A percentile compares a stretch with the other conserved stretches of the same genome.
Evolutionary conservation across 495 filamentous ascomycete genomes (phyloP).

Genomic region (Saxophila tyrrhenica): DNA sequence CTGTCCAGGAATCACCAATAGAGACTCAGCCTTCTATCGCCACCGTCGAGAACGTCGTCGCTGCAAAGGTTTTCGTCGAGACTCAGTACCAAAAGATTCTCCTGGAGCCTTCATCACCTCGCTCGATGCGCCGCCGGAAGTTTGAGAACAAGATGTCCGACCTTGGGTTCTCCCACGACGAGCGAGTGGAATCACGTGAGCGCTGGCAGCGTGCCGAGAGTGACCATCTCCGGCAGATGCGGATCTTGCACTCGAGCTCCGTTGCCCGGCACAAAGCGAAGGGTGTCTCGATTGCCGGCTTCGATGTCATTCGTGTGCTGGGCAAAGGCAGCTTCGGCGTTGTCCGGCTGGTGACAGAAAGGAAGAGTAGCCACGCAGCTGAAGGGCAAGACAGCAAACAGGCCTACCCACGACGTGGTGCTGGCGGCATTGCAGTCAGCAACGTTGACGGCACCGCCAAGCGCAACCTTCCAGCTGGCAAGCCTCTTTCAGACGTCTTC

Average conservation of each 20-base stretch:
- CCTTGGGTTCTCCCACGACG: conserved; percentile 40
- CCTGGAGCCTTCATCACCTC: conserved; percentile 39
- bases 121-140: conserved; percentile 53
- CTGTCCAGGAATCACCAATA: conserved; percentile 31
- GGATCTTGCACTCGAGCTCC: conserved; percentile 54
- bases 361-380: neutral
- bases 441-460: conserved; percentile 17
- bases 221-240: conserved; percentile 61
- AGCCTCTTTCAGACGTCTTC: conserved; percentile 44
- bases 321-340: conserved; percentile 93
- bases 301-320: conserved; percentile 71
- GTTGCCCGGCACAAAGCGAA: conserved; percentile 30
- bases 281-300: conserved; percentile 49
- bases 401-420: neutral
- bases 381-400: conserved; percentile 1
- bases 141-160: conserved; percentile 52
- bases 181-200: conserved; percentile 42
- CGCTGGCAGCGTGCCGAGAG: conserved; percentile 57
- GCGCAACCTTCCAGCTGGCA: conserved; percentile 14
- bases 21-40: conserved; percentile 47
- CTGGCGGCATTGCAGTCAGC: conserved; percentile 6
- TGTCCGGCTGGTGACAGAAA: conserved; percentile 71
- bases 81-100: conserved; percentile 64
- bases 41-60: conserved; percentile 66
- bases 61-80: conserved; percentile 79